A percentile compares a stretch with the other conserved stretches of the same genome.
These are phyloP conservation scores for Fusarium palustre DNA, from an alignment of 2,329 filamentous ascomycete species.

Conservation along the genomic window DNA sequence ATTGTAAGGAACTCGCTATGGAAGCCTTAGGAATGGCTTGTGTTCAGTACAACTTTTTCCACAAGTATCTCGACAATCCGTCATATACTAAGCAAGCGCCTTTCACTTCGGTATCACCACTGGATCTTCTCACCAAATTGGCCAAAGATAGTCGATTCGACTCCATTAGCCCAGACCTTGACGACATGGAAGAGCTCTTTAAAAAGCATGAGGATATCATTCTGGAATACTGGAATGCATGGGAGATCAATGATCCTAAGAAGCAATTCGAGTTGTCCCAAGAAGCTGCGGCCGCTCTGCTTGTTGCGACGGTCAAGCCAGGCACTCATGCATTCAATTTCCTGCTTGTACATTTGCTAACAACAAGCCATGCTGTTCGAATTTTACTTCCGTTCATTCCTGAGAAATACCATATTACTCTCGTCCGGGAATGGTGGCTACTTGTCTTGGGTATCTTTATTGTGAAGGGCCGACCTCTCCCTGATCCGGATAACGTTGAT, in stretches of 20 bases:
- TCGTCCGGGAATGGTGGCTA: conserved; percentile 92
- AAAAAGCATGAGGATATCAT: conserved; percentile 75
- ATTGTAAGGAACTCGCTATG: conserved; percentile 86
- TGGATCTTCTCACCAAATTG: conserved; percentile 78
- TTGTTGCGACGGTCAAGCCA: conserved; percentile 69
- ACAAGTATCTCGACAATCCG: conserved; percentile 77
- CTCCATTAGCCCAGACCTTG: conserved; percentile 63
- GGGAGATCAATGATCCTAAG: conserved; percentile 77
- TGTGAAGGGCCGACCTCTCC: conserved; percentile 75
- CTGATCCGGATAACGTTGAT: conserved; percentile 74
- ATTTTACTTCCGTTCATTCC: conserved; percentile 84
- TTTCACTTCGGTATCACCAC: conserved; percentile 70
- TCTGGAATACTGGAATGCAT: conserved; percentile 92
- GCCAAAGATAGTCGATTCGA: conserved; percentile 77
- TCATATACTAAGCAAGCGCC: conserved; percentile 75
- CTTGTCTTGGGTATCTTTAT: conserved; percentile 83
- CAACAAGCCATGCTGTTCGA: conserved; percentile 88
- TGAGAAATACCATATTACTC: conserved; percentile 73
- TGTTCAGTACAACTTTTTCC: conserved; percentile 68
- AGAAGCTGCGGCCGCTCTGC: conserved; percentile 69
- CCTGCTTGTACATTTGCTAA: conserved; percentile 84
- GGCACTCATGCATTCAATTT: conserved; percentile 80
- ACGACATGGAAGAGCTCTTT: conserved; percentile 77
- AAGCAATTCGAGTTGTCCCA: conserved; percentile 80
- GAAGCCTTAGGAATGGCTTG: conserved; percentile 82